phyloP scores from a whole-genome alignment of 2,329 filamentous ascomycete species.

The Rhynchosporium graminicola region DNA sequence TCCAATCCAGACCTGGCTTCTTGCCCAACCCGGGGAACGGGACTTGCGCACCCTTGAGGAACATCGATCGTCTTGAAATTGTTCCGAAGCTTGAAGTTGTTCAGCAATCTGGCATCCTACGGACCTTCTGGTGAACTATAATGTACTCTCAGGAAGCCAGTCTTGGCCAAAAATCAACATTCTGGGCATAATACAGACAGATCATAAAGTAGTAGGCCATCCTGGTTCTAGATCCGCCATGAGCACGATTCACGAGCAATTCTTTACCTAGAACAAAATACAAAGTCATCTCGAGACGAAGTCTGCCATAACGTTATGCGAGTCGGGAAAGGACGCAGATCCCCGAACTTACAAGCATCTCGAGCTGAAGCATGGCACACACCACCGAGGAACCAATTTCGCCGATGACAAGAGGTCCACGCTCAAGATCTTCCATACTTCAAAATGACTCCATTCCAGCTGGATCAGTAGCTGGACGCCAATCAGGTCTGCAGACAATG shows the following conservation, averaged over 20 bases:
- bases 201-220: not conserved
- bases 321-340: constrained; percentile 2
- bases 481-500: constrained; percentile 37
- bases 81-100: not conserved
- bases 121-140: not conserved
- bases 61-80: not conserved
- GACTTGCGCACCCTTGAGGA: not conserved
- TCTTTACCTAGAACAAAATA: not conserved
- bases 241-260: constrained; percentile 14
- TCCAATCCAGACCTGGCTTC: not conserved
- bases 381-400: constrained; percentile 41
- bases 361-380: constrained; percentile 32
- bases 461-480: constrained; percentile 31
- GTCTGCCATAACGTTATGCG: constrained; percentile 8
- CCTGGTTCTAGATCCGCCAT: constrained; percentile 10
- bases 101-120: not conserved
- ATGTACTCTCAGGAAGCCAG: not conserved
- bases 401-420: constrained; percentile 41
- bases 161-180: not conserved
- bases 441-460: constrained; percentile 30
- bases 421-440: constrained; percentile 33
- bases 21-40: not conserved
- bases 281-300: constrained; percentile 6
- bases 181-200: constrained; percentile 1
- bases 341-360: not conserved